Evolutionary conservation across 164 flowering plant species (phyloP), one percentile per base, ranked within the genome.

Genomic region (Annona cherimola): DNA sequence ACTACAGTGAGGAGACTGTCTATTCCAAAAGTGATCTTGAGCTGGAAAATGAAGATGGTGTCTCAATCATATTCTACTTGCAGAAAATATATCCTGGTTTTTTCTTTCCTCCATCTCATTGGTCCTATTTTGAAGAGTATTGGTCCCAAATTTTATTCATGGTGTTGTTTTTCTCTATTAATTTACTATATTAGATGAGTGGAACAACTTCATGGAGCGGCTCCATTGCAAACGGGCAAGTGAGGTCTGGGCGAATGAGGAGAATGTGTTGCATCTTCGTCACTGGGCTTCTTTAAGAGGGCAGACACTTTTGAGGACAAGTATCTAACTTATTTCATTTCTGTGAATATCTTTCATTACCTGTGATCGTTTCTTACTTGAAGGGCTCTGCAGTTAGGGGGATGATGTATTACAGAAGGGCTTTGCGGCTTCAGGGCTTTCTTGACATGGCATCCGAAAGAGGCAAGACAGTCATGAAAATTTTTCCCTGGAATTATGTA

Each of bases 331-430:
- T 54, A 26, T 64, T 71, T 46, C 64, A 60, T n/a, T 19, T 57
- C 42, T 11, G 12, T 63, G 16, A 67, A 18, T 72, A 61, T 62
- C 55, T 42, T 66, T 19, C 45, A 11, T 39, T 59, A 63, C 14
- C 43, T 8, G 67, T 40, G 16, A 39, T 66, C 41, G 26, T 26
- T 45, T 9, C 12, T 41, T 72, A 1, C 40, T 45, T 63, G 45
- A n/a, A 39, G 46, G 46, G 67, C 16, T 67, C 50, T 86, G 82
- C 91, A 93, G 99, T 96, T 66, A 84, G 98, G 78, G 98, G 98
- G 45, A 96, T 96, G 99, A 96, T 96, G 99, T 96, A 96, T 60
- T 96, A 93, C 67, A 81, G 94, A 68, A 85, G 95, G 77, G 99
- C 99, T 61, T 76, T 93, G 77, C 87, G 84, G 82, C 96, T 93